Percentiles rank a stretch among this genome's conserved stretches.
Conservation (phyloP, 2,329 filamentous ascomycete species). For the Penicillium sclerotigenum region DNA sequence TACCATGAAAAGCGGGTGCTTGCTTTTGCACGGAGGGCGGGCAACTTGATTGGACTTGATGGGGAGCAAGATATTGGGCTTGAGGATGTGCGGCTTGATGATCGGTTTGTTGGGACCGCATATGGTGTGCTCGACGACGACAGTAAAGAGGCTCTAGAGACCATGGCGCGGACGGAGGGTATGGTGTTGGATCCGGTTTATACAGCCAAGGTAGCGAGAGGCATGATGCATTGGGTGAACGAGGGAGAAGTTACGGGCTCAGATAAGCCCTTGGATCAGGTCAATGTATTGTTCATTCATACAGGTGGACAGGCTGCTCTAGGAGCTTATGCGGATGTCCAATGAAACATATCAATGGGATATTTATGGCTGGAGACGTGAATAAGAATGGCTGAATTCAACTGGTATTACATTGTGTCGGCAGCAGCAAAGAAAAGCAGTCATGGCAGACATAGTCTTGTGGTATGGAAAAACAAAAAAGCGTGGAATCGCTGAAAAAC, state of each 20-base stretch:
- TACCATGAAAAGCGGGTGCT: constrained; percentile 34
- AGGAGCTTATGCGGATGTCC: constrained; percentile 28
- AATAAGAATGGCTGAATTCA: constrained; percentile 22
- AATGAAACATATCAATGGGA: background rate
- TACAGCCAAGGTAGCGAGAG: constrained; percentile 34
- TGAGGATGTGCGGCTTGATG: constrained; percentile 33
- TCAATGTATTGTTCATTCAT: constrained; percentile 39
- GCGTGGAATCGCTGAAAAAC: constrained; percentile 17
- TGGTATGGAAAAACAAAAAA: constrained; percentile 14
- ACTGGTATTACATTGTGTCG: constrained; percentile 30
- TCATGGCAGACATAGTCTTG: constrained; percentile 23
- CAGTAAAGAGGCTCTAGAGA: constrained; percentile 21
- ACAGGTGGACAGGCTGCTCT: constrained; percentile 37
- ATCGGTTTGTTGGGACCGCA: constrained; percentile 31
- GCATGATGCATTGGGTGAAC: constrained; percentile 27
- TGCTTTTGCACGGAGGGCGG: constrained; percentile 28
- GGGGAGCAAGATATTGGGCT: constrained; percentile 23
- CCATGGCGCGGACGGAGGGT: constrained; percentile 29
- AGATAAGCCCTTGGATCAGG: constrained; percentile 7
- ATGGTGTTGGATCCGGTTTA: constrained; percentile 38
- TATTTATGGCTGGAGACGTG: background rate
- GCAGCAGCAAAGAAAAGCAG: constrained; percentile 17
- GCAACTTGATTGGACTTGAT: constrained; percentile 30
- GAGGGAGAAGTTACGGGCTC: constrained; percentile 20
- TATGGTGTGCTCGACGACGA: constrained; percentile 34